Conservation (phyloP, 148 eudicot species). For the Vaccinium vitisidaea region DNA sequence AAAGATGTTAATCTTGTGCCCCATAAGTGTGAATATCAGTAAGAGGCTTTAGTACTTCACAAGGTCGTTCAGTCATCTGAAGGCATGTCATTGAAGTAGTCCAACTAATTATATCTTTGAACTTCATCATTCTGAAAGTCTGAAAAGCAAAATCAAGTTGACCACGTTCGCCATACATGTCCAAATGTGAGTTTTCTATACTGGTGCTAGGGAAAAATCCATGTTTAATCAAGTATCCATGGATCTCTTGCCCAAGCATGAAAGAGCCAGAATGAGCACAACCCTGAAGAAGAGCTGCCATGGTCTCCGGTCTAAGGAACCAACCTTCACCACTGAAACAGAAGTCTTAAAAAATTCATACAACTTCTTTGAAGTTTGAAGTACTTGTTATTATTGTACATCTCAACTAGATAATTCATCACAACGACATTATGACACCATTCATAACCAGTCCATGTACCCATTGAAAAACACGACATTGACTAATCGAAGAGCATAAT, state of each 20-base stretch:
- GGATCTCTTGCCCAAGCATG: constrained; percentile 26
- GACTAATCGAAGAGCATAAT: constrained; percentile 13
- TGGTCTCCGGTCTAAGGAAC: constrained; percentile 24
- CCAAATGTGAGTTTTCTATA: constrained; percentile 26
- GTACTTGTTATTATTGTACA: constrained; percentile 25
- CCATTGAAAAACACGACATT: constrained; percentile 15
- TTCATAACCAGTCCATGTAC: constrained; percentile 26
- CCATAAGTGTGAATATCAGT: constrained; percentile 7
- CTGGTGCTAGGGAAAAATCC: constrained; percentile 22
- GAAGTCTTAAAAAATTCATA: constrained; percentile 15
- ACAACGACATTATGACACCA: constrained; percentile 20
- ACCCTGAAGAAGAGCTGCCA: constrained; percentile 26
- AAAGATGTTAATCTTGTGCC: neutral
- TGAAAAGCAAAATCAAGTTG: constrained; percentile 6
- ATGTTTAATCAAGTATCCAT: constrained; percentile 29
- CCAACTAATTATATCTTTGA: constrained; percentile 24
- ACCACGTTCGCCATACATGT: constrained; percentile 23
- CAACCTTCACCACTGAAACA: constrained; percentile 23
- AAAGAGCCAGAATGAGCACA: constrained; percentile 15
- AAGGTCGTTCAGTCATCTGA: constrained; percentile 15
- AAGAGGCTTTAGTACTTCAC: constrained; percentile 11
- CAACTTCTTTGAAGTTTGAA: constrained; percentile 15
- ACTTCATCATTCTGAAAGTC: constrained; percentile 2
- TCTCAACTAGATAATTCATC: constrained; percentile 28
- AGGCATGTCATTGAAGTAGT: constrained; percentile 23